Evolutionary conservation across 2,329 filamentous ascomycete species (phyloP).

Genomic region (Tolypocladium tundrense): DNA sequence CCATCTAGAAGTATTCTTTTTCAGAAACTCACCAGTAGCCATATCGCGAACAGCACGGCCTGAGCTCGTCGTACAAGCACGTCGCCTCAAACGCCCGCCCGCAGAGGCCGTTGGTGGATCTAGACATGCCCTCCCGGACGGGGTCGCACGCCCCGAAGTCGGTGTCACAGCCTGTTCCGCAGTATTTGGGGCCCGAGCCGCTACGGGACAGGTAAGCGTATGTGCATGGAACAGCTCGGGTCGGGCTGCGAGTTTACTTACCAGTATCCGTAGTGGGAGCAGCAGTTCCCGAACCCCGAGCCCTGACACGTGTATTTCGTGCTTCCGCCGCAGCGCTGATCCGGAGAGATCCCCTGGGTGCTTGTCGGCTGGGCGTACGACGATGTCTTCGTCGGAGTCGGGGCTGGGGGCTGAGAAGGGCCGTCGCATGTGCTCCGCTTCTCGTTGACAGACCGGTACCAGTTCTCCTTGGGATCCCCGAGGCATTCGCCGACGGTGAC

Average conservation of each 20-base stretch:
- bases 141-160: conserved; percentile 23
- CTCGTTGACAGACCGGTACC: conserved; percentile 33
- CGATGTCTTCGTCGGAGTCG: background rate
- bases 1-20: background rate
- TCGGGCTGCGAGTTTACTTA: conserved; percentile 9
- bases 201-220: conserved; percentile 8
- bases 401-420: conserved; percentile 4
- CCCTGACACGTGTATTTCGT: conserved; percentile 25
- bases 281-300: conserved; percentile 26
- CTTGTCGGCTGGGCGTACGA: conserved; percentile 7
- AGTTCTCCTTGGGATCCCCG: conserved; percentile 37
- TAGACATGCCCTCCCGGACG: conserved; percentile 9
- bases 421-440: conserved; percentile 3
- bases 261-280: conserved; percentile 30
- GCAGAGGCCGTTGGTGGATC: conserved; percentile 27
- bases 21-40: conserved; percentile 19
- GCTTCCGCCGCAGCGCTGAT: conserved; percentile 25
- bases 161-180: conserved; percentile 26
- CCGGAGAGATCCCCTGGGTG: conserved; percentile 16
- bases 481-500: conserved; percentile 50
- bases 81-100: conserved; percentile 19
- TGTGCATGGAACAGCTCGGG: background rate
- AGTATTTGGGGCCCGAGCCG: conserved; percentile 20
- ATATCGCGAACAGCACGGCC: conserved; percentile 24
- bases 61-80: conserved; percentile 19